phyloP scores from a whole-genome alignment of 2,329 filamentous ascomycete genomes.

The Chalaropsis thielavioides region DNA sequence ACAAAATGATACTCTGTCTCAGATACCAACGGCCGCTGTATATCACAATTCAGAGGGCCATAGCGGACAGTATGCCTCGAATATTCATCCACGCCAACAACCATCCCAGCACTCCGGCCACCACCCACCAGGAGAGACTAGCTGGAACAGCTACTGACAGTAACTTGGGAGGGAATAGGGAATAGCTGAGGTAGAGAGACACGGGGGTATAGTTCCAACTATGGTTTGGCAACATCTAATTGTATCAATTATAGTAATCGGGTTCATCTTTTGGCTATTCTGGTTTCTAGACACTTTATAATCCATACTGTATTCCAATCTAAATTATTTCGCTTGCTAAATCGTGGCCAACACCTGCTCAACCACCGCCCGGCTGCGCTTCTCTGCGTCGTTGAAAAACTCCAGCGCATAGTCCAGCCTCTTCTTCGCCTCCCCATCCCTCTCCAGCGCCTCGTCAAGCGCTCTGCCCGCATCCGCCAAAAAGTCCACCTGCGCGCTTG shows the following conservation, averaged over 20 bases:
- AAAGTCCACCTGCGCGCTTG: constrained; percentile 27
- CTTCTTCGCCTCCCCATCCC: constrained; percentile 27
- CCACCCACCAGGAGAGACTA: neutral
- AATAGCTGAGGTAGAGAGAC: too few relatives aligned
- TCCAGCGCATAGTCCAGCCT: constrained; percentile 28
- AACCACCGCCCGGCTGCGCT: constrained; percentile 27
- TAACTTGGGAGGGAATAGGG: neutral
- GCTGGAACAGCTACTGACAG: neutral
- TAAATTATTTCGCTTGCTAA: neutral
- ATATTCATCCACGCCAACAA: neutral
- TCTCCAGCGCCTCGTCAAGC: constrained; percentile 30
- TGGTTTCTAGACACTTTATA: constrained; percentile 1
- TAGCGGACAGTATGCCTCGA: neutral
- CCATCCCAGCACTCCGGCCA: neutral
- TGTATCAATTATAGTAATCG: neutral
- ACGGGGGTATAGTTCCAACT: neutral
- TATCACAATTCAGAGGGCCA: neutral
- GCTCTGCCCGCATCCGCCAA: constrained; percentile 31
- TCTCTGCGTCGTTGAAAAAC: constrained; percentile 29
- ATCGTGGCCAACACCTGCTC: constrained; percentile 22
- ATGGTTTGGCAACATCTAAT: neutral
- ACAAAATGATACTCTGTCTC: neutral
- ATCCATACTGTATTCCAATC: neutral
- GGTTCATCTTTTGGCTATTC: neutral
- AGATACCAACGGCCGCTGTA: neutral